A percentile compares a stretch with the other conserved stretches of the same genome.
Evolutionary conservation across 164 flowering plant species (phyloP).

Genomic region (Annona squamosa): DNA sequence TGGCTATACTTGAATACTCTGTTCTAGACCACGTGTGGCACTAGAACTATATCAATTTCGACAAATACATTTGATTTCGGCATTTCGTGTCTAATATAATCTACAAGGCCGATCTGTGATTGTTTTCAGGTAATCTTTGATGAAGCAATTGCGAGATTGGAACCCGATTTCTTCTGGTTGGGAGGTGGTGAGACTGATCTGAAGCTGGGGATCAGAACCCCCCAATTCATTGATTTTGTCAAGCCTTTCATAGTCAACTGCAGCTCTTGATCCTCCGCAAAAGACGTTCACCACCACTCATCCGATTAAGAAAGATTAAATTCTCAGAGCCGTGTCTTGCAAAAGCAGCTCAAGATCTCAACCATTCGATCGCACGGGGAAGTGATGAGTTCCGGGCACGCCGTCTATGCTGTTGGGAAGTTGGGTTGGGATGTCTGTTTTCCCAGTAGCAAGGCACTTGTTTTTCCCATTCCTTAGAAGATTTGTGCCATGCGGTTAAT

Average conservation of each 20-base stretch:
- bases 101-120: neutral
- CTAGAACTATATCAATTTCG: neutral
- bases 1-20: neutral
- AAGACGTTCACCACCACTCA: neutral
- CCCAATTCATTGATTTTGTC: slow-evolving; percentile 60
- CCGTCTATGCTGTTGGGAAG: slow-evolving; percentile 10
- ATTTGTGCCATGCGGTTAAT: slow-evolving; percentile 1
- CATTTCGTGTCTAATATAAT: neutral
- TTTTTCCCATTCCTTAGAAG: slow-evolving; percentile 2
- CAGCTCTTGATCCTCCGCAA: slow-evolving; percentile 24
- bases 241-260: slow-evolving; percentile 76
- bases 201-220: slow-evolving; percentile 79
- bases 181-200: slow-evolving; percentile 90
- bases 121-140: slow-evolving; percentile 89
- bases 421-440: slow-evolving; percentile 14
- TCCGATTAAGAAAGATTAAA: neutral
- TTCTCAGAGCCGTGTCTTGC: slow-evolving; percentile 3
- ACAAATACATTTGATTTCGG: neutral
- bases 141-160: slow-evolving; percentile 74
- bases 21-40: neutral
- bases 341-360: slow-evolving; percentile 1
- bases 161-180: slow-evolving; percentile 91
- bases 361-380: slow-evolving; percentile 5
- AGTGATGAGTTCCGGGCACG: neutral
- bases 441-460: slow-evolving; percentile 5